These are phyloP conservation scores for Aspergillus panamensis DNA, from an alignment of 495 filamentous ascomycete genomes.

Conservation along the genomic window DNA sequence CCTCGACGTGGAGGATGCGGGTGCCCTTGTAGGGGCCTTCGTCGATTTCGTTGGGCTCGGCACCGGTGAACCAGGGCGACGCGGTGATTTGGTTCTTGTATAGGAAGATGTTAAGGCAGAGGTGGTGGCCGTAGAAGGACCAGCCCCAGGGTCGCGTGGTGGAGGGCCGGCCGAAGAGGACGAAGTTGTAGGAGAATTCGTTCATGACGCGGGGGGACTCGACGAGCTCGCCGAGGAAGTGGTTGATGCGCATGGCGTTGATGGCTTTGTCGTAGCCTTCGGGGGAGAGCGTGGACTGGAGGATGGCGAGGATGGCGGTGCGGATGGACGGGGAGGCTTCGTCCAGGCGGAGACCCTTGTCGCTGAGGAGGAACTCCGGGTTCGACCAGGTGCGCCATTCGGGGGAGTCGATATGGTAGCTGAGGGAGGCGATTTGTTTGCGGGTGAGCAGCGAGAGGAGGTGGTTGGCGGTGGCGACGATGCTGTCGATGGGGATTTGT, in stretches of 20 bases:
- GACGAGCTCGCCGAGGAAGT: conserved; percentile 70
- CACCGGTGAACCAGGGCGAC: conserved; percentile 70
- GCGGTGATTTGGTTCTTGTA: conserved; percentile 57
- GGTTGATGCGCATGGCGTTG: conserved; percentile 70
- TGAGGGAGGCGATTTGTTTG: conserved; percentile 44
- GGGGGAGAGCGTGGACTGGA: conserved; percentile 56
- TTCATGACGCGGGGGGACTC: conserved; percentile 61
- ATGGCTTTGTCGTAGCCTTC: conserved; percentile 70
- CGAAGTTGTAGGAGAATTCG: conserved; percentile 72
- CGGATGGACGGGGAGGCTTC: conserved; percentile 43
- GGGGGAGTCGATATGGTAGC: conserved; percentile 63
- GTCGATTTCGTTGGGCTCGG: conserved; percentile 73
- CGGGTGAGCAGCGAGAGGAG: conserved; percentile 44
- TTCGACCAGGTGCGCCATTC: conserved; percentile 76
- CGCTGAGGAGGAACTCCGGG: conserved; percentile 61
- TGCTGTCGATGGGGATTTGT: conserved; percentile 52
- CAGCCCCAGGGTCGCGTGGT: conserved; percentile 61
- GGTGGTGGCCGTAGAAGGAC: conserved; percentile 73
- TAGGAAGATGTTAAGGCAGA: conserved; percentile 66
- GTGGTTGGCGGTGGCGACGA: conserved; percentile 46
- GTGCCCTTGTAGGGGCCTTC: conserved; percentile 57
- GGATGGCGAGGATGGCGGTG: conserved; percentile 49
- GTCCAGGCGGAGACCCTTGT: conserved; percentile 66
- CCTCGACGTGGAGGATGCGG: conserved; percentile 62
- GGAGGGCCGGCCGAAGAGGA: conserved; percentile 56